Evolutionary conservation across 2,329 filamentous ascomycete genomes (phyloP), one percentile per base, ranked within the genome.

Genomic region (Talaromyces sp.): DNA sequence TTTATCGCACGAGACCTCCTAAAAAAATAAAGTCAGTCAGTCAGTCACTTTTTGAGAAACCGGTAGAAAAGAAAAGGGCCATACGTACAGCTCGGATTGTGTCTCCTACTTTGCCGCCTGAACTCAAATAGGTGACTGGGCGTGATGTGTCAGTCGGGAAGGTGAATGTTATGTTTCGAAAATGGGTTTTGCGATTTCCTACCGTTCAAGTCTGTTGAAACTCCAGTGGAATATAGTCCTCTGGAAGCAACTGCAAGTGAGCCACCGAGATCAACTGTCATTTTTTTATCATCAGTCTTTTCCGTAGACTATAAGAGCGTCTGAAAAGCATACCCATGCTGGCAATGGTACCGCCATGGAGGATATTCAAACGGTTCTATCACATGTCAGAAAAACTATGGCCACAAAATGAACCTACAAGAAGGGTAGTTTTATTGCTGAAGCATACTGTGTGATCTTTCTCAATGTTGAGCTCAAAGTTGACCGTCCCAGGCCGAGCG

Each of bases 311-410:
- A 36, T 9, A 36, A 14, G 34, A 9, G 14, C 18, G 5, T 27
- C 7, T 44, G 6, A 12, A 33, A 31, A 23, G 62, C 72, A 58
- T 73, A 79, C 79, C 79, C 81, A 83, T 82, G 70, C 84, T 86
- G 5, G 87, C 87, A 64, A 89, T 86, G 1, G 87, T 88, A 16
- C 86, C 87, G 62, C 87, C 87, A 75, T 89, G 87, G 36, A 89
- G 81, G 65, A 87, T 89, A 40, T 83, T 83, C 23, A 89, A 76
- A 16, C 87, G 82, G 67, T 89, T 89, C 84, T 87, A 64, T 14
- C 23, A 30, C 31, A 65, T 18, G 36, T 69, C n/a, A 67, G 33
- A 44, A 36, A 31, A 12, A 47, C 23, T 27, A 12, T 9, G 3
- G 1, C 6, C 40, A 44, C 16, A 18, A 44, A 44, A 44, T 18